Evolutionary conservation across 2,329 filamentous ascomycete species (phyloP), one percentile per base, ranked within the genome.

Genomic region (Colletotrichum paranaense): DNA sequence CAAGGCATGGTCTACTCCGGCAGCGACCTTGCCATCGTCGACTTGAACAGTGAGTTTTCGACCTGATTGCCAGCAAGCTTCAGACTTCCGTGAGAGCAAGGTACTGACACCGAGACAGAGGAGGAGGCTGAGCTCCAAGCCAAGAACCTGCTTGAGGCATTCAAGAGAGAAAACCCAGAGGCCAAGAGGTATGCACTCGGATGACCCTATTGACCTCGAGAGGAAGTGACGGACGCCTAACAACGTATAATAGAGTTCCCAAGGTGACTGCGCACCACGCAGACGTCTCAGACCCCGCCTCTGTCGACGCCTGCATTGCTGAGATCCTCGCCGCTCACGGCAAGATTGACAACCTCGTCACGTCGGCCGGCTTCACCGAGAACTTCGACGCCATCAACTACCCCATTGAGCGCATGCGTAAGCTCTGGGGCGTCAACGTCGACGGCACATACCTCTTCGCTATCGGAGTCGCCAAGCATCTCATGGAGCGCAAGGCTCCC

Each of bases 361-460:
- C 96, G 30, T 97, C 95, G n/a, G 96, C 96, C 62, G 96, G 96
- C 58, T 98, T 98, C 86, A 97, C 94, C 16, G 96, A 98, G 86
- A 98, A 98, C 86, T 97, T 95, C 80, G 93, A 97, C 79, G 96
- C 96, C 59, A 93, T 95, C 79, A 92, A 92, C 77, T 98, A 98
- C 85, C 95, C 95, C 1, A 91, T 95, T 77, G 95, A 98, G 78
- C 93, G 95, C 76, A 92, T 98, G 84, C 92, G 95, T 83, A 97
- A 97, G 87, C 91, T 98, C 19, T 98, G 95, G 95, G 92, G 91
- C 62, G 96, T 98, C 80, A 98, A 98, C 77, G 95, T 98, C 1
- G 94, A 92, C 79, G 96, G 96, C 26, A 97, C 95, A 67, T 98
- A 97, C 82, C 87, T 98, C 46, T 98, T 96, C 80, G 94, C 95